phyloP scores from a whole-genome alignment of 108 stramenopile genomes.

The Cyclotella cryptica region DNA sequence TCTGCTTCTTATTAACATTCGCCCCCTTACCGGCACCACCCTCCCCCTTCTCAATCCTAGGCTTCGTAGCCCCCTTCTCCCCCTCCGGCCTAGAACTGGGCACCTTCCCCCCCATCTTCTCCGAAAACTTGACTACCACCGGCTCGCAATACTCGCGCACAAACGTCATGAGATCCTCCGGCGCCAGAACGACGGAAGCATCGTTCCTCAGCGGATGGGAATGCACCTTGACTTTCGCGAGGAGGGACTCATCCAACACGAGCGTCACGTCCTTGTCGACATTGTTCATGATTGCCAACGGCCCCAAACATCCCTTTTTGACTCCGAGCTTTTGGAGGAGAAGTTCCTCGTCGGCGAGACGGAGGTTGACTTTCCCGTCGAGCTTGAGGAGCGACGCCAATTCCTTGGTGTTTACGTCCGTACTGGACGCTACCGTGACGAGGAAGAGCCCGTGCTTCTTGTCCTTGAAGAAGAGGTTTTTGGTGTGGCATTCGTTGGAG shows the following conservation, averaged over 20 bases:
- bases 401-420: constrained; percentile 83
- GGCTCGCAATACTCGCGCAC: constrained; percentile 69
- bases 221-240: constrained; percentile 62
- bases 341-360: constrained; percentile 80
- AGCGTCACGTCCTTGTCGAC: constrained; percentile 69
- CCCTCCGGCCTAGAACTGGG: constrained; percentile 47
- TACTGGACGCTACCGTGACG: constrained; percentile 56
- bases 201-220: constrained; percentile 94
- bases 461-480: constrained; percentile 91
- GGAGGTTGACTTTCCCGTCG: constrained; percentile 89
- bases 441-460: constrained; percentile 91
- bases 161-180: constrained; percentile 69
- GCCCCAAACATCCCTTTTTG: constrained; percentile 88
- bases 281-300: constrained; percentile 85
- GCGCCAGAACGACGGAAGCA: constrained; percentile 71
- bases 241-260: constrained; percentile 83
- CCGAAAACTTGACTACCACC: constrained; percentile 70
- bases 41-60: constrained; percentile 37
- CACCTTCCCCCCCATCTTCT: constrained; percentile 30
- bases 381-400: constrained; percentile 84
- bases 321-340: constrained; percentile 76
- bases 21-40: constrained; percentile 31
- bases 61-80: constrained; percentile 44
- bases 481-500: constrained; percentile 79
- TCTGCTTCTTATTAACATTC: constrained; percentile 64